phyloP scores from a whole-genome alignment of 805 yeast genomes.

The Saturnispora sanitii region DNA sequence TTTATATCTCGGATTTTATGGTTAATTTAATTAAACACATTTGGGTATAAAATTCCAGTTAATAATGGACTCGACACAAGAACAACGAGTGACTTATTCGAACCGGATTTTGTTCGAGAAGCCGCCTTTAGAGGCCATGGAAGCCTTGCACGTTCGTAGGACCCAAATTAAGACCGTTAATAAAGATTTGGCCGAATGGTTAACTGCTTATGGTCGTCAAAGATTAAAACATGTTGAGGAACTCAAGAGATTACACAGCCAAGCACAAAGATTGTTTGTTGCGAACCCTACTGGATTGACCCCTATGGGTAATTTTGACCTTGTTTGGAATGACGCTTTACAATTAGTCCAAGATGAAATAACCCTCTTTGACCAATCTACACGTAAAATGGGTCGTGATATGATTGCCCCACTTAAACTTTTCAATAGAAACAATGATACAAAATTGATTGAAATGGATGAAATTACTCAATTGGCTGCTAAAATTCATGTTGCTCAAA shows the following conservation, averaged over 20 bases:
- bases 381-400: conserved; percentile 44
- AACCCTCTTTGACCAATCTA: conserved; percentile 36
- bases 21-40: too few species aligned
- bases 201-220: conserved; percentile 43
- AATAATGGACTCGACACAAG: not conserved
- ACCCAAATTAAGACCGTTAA: conserved; percentile 46
- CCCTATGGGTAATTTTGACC: conserved; percentile 36
- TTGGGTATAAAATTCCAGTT: too few species aligned
- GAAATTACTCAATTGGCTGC: conserved; percentile 25
- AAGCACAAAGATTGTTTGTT: conserved; percentile 28
- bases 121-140: conserved; percentile 51
- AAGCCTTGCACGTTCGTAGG: conserved; percentile 46
- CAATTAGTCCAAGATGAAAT: conserved; percentile 36
- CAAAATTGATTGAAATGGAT: conserved; percentile 32
- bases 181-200: conserved; percentile 51
- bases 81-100: not conserved
- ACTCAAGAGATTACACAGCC: conserved; percentile 31
- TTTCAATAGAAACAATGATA: conserved; percentile 43
- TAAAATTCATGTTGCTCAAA: conserved; percentile 15
- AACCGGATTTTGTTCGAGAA: conserved; percentile 28
- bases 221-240: conserved; percentile 39
- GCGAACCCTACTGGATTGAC: conserved; percentile 20
- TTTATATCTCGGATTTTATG: too few species aligned
- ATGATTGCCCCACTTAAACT: conserved; percentile 45
- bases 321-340: conserved; percentile 36